Evolutionary conservation across 108 stramenopile genomes (phyloP).

Genomic region (Cylindrotheca fusiformis): DNA sequence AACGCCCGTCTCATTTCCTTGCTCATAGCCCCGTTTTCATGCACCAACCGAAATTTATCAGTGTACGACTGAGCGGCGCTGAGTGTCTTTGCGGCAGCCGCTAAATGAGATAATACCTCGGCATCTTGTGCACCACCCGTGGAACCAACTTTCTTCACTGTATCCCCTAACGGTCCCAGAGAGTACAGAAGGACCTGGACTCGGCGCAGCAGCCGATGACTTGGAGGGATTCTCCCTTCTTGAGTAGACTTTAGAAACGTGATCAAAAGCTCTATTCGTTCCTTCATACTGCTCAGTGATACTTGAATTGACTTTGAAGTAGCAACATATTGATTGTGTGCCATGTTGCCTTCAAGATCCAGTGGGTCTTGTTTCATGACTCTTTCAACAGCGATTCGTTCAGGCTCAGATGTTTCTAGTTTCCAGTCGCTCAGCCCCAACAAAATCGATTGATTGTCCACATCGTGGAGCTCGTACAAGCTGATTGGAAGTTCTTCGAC

Average conservation of each 20-base stretch:
- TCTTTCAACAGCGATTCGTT: constrained; percentile 77
- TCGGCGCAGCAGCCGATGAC: constrained; percentile 27
- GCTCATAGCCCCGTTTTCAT: constrained; percentile 16
- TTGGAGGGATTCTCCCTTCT: constrained; percentile 12
- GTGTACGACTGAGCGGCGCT: constrained; percentile 58
- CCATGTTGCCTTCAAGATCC: not conserved
- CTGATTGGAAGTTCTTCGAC: constrained; percentile 50
- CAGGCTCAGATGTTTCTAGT: constrained; percentile 68
- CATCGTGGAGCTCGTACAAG: constrained; percentile 44
- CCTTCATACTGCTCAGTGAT: constrained; percentile 53
- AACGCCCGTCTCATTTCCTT: constrained; percentile 14
- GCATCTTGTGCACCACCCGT: constrained; percentile 17
- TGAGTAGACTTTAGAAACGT: constrained; percentile 41
- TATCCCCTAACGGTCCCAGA: constrained; percentile 23
- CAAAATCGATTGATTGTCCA: constrained; percentile 34
- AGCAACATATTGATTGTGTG: constrained; percentile 15
- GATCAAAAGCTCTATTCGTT: constrained; percentile 52
- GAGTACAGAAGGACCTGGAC: constrained; percentile 23
- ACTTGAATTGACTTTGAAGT: constrained; percentile 28
- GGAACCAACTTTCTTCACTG: not conserved
- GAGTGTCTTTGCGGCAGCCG: constrained; percentile 56
- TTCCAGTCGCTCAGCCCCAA: constrained; percentile 54
- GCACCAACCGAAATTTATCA: constrained; percentile 60
- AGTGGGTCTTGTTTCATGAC: constrained; percentile 57
- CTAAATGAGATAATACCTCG: constrained; percentile 53